Evolutionary conservation across 768 basidiomycete genomes (phyloP), one percentile per base, ranked within the genome.

Genomic region (Leccinum subtestaceum): DNA sequence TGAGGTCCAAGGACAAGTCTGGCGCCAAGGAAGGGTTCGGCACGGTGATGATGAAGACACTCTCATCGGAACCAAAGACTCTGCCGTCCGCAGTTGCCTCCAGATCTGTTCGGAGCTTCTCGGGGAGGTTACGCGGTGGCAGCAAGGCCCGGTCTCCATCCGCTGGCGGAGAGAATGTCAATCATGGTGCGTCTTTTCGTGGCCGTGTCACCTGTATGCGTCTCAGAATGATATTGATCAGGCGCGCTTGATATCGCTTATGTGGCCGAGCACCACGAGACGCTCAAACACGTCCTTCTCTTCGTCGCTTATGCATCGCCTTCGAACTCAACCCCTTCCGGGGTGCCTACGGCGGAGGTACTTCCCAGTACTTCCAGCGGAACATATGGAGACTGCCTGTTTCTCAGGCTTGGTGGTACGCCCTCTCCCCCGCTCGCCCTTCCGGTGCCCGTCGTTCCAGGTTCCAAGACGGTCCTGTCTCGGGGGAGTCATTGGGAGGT

Each of bases 231-330:
- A 11, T 53, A 23, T 31, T 25, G 49, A 21, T 15, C 32, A 71
- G 70, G 70, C 43, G 72, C 72, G 0, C 67, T 82, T 8, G 72
- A 77, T 51, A 71, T 87, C 9, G 71, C 77, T 15, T 87, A 81
- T 61, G 74, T 88, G 27, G 84, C 84, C 1, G 95, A 97, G 72
- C 83, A 92, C 67, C 93, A 95, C 68, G 91, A 95, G 69, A 91
- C 86, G 57, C 82, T 98, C 4, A 85, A 86, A 23, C 88, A 88
- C 52, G 80, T 96, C 31, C 77, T 93, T 36, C 82, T 93, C 23
- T 89, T 93, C 69, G 76, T 95, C 53, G 82, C 82, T 21, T 46
- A 53, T 21, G 62, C 53, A 13, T 63, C 62, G 4, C 46, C 62
- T 48, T 58, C 59, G 25, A 38, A 51, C 10, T 48, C 57, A 5